These are phyloP conservation scores for Tetrahymena malaccensis DNA, from an alignment of 73 alveolate genomes.

Conservation along the genomic window DNA sequence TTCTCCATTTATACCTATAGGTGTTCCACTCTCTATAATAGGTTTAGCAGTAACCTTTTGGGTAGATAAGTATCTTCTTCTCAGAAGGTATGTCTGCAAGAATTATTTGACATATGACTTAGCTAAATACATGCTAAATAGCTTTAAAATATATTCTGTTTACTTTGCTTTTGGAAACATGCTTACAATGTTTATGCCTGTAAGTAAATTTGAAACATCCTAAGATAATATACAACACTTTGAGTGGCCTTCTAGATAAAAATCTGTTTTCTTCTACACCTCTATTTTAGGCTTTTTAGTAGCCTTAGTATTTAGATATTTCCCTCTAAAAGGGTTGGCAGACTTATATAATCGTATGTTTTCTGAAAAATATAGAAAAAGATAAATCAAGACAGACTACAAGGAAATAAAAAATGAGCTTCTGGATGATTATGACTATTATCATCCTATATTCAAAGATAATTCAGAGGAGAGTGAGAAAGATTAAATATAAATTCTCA, in stretches of 20 bases:
- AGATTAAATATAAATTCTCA: not conserved
- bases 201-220: not conserved
- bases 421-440: not conserved
- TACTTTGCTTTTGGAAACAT: not conserved
- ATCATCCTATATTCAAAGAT: constrained; percentile 10
- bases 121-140: constrained; percentile 7
- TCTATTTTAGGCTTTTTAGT: not conserved
- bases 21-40: not conserved
- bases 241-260: not conserved
- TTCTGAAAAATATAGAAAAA: not conserved
- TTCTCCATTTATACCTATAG: constrained; percentile 8
- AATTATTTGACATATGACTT: constrained; percentile 1
- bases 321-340: not conserved
- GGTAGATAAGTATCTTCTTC: constrained; percentile 3
- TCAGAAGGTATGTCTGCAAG: constrained; percentile 12
- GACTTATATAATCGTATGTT: not conserved
- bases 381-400: not conserved
- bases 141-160: not conserved
- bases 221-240: not conserved
- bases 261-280: not conserved
- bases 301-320: not conserved
- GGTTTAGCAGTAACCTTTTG: constrained; percentile 1
- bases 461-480: not conserved
- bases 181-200: not conserved
- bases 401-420: not conserved